These are phyloP conservation scores for Daldinia eschscholtzii DNA, from an alignment of 2,329 filamentous ascomycete genomes.

Conservation along the genomic window DNA sequence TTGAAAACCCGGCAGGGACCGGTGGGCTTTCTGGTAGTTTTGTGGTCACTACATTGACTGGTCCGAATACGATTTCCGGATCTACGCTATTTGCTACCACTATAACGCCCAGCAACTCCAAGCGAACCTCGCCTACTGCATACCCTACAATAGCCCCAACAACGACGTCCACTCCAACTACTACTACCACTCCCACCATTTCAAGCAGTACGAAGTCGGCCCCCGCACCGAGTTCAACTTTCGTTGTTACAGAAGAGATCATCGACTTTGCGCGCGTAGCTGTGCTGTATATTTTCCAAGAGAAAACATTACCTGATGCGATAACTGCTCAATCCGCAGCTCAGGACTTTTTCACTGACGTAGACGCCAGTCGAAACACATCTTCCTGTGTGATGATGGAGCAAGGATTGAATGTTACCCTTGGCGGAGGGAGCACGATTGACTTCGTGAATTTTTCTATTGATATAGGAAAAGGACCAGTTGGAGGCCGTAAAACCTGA, in stretches of 20 bases:
- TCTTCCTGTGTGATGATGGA: constrained; percentile 49
- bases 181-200: constrained; percentile 2
- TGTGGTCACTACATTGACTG: constrained; percentile 47
- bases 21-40: constrained; percentile 38
- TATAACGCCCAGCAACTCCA: constrained; percentile 39
- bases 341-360: constrained; percentile 66
- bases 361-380: constrained; percentile 39
- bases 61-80: constrained; percentile 42
- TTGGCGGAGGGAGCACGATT: constrained; percentile 61
- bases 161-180: constrained; percentile 45
- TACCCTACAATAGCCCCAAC: constrained; percentile 44
- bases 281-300: constrained; percentile 72
- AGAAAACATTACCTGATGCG: constrained; percentile 64
- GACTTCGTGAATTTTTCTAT: constrained; percentile 64
- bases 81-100: constrained; percentile 53
- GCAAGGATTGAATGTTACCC: constrained; percentile 57
- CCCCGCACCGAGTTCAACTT: constrained; percentile 54
- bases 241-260: constrained; percentile 66
- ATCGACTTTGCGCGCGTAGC: constrained; percentile 74
- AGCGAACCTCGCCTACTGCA: constrained; percentile 42
- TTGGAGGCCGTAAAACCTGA: constrained; percentile 42
- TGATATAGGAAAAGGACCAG: constrained; percentile 51
- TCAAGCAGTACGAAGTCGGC: constrained; percentile 38
- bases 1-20: constrained; percentile 45
- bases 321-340: constrained; percentile 66